phyloP scores from a whole-genome alignment of 2,329 filamentous ascomycete species.

The Torrubiella hemipterigena region DNA sequence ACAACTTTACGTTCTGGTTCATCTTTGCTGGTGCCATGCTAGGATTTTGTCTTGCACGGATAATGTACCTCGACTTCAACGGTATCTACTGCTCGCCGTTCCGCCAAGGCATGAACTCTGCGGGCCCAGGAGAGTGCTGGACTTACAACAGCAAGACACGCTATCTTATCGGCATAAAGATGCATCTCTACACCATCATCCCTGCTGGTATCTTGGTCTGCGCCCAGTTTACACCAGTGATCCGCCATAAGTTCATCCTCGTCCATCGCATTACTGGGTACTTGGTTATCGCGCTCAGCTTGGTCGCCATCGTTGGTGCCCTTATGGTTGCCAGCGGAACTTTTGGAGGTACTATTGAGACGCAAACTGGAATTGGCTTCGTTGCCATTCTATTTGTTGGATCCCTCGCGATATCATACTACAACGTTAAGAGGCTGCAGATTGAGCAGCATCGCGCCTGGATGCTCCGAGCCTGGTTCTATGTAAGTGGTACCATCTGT shows the following conservation, averaged over 20 bases:
- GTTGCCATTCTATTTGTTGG: constrained; percentile 29
- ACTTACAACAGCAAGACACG: constrained; percentile 14
- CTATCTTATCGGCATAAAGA: constrained; percentile 25
- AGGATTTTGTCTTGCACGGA: constrained; percentile 32
- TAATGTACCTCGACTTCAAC: constrained; percentile 33
- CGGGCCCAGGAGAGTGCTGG: constrained; percentile 25
- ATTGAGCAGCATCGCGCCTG: constrained; percentile 50
- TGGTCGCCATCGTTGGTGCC: constrained; percentile 31
- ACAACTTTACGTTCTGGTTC: constrained; percentile 13
- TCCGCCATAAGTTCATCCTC: constrained; percentile 32
- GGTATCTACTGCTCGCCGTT: constrained; percentile 15
- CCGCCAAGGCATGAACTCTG: constrained; percentile 1
- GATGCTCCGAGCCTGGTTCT: constrained; percentile 46
- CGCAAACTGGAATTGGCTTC: constrained; percentile 28
- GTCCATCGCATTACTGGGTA: constrained; percentile 51
- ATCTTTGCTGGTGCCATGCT: constrained; percentile 28
- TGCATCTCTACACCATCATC: constrained; percentile 30
- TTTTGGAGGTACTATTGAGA: constrained; percentile 38
- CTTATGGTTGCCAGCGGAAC: constrained; percentile 37
- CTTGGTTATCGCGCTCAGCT: constrained; percentile 31
- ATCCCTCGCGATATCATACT: constrained; percentile 30
- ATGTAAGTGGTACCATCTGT: constrained; percentile 21
- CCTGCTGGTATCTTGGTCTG: constrained; percentile 28
- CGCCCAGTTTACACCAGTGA: constrained; percentile 33
- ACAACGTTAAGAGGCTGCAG: constrained; percentile 45